Conservation (phyloP, 73 alveolate genomes). For the Paramecium sonneborni region DNA sequence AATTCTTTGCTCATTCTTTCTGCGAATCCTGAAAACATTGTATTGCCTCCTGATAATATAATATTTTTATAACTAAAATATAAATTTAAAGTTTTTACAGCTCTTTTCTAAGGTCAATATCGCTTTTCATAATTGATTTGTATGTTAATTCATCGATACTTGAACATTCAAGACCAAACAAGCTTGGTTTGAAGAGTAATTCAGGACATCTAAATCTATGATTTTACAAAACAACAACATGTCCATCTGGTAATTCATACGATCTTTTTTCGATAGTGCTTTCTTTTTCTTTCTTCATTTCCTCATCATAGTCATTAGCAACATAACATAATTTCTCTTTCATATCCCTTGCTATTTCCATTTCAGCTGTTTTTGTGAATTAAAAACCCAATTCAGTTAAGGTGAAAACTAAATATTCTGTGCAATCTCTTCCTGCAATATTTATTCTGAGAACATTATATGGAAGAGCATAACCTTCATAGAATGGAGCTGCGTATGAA, state of each 20-base stretch:
- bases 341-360: conserved; percentile 88
- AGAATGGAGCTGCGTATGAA: conserved; percentile 97
- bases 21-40: conserved; percentile 86
- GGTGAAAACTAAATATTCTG: conserved; percentile 78
- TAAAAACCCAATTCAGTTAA: conserved; percentile 76
- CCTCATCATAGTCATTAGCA: conserved; percentile 87
- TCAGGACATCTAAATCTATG: conserved; percentile 79
- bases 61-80: conserved; percentile 71
- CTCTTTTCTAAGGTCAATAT: conserved; percentile 88
- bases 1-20: conserved; percentile 85
- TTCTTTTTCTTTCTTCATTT: conserved; percentile 71
- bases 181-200: conserved; percentile 78
- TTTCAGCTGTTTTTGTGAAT: conserved; percentile 85
- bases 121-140: conserved; percentile 88
- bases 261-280: neutral
- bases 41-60: conserved; percentile 92
- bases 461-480: conserved; percentile 94
- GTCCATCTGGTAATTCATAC: neutral
- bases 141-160: conserved; percentile 79
- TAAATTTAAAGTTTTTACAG: too few species aligned
- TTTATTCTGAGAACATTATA: conserved; percentile 80
- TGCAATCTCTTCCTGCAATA: conserved; percentile 93
- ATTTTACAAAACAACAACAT: neutral
- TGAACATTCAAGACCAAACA: conserved; percentile 76
- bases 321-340: conserved; percentile 93